These are phyloP conservation scores for Plasmodium coatneyi DNA, from an alignment of 169 alveolate genomes.

Conservation along the genomic window DNA sequence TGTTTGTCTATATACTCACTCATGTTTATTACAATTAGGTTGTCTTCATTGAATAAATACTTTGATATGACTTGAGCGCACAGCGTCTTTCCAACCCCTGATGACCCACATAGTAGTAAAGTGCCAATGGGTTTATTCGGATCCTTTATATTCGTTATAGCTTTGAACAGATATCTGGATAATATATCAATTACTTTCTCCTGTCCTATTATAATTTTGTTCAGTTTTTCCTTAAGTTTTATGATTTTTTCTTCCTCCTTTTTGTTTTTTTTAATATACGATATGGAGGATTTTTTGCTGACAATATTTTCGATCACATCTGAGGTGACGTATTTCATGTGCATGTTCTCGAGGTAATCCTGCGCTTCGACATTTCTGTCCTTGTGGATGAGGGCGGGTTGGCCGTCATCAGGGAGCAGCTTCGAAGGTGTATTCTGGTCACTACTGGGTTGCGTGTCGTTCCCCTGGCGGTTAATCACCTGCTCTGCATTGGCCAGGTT, in stretches of 20 bases:
- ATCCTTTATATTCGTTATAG: conserved; percentile 88
- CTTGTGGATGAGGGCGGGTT: neutral
- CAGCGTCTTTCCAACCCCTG: conserved; percentile 92
- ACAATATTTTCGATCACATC: conserved; percentile 75
- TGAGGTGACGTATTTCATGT: conserved; percentile 73
- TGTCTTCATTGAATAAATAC: conserved; percentile 83
- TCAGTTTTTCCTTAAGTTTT: conserved; percentile 74
- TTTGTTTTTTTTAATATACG: conserved; percentile 58
- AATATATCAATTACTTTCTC: conserved; percentile 70
- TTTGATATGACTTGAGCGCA: conserved; percentile 91
- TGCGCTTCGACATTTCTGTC: neutral
- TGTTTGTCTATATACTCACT: conserved; percentile 92
- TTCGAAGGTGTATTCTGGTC: neutral
- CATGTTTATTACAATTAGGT: conserved; percentile 91
- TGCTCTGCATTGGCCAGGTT: neutral
- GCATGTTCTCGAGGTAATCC: conserved; percentile 14
- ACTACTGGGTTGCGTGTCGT: neutral
- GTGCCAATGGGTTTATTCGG: conserved; percentile 91
- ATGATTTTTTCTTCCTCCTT: conserved; percentile 63
- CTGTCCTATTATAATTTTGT: conserved; percentile 67
- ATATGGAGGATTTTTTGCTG: conserved; percentile 54
- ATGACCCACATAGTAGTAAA: conserved; percentile 91
- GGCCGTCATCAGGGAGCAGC: neutral
- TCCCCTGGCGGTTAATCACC: neutral
- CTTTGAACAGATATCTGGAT: conserved; percentile 80